Base-by-base conservation (phyloP, 108 stramenopile species). In the Cyclotella sp. region DNA sequence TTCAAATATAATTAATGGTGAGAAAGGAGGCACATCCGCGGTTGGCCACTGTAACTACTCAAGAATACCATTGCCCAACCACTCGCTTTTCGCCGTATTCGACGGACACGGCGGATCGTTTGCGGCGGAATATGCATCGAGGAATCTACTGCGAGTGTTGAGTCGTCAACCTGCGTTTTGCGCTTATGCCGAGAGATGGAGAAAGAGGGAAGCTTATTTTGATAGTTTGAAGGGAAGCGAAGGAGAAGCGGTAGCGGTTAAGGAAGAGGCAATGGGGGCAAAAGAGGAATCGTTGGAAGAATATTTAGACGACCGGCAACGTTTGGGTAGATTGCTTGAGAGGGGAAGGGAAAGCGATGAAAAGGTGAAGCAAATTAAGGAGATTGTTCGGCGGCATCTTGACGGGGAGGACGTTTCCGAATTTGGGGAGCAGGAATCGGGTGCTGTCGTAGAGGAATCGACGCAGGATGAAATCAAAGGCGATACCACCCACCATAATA, bases 91-190 rank as follows among this genome's bases (percentile, higher is more conserved):
- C 67, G 86, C 83, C 34, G 86, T 92, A 30, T 86, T 93, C 82
- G 94, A 95, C 72, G 91, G 94, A 9, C 94, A 95, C 73, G 94
- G 94, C 30, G 94, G 91, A 26, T 63, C 78, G 40, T 87, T 85
- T 73, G 90, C 94, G 0, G 91, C 91, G 22, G 72, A 87, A 27
- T 90, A 85, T 57, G 75, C 86, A 4, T 79, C 79, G 13, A 6
- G 26, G 15, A 88, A 92, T 70, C 59, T 94, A 21, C 43, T 62
- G 13, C 85, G 87, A 0, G 81, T 90, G 4, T 63, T 94, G 10
- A 57, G 62, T 53, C 76, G 78, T 19, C 76, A 82, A 57, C 60
- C 55, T 3, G 73, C 70, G 46, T 89, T 86, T 55, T 49, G 76
- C 6, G 52, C 80, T 68, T 92, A 92, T 68, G 86, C 84, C 1